A percentile compares a stretch with the other conserved stretches of the same genome.
phyloP scores from a whole-genome alignment of 2,329 filamentous ascomycete species.

The Trichophyton schoenleinii region DNA sequence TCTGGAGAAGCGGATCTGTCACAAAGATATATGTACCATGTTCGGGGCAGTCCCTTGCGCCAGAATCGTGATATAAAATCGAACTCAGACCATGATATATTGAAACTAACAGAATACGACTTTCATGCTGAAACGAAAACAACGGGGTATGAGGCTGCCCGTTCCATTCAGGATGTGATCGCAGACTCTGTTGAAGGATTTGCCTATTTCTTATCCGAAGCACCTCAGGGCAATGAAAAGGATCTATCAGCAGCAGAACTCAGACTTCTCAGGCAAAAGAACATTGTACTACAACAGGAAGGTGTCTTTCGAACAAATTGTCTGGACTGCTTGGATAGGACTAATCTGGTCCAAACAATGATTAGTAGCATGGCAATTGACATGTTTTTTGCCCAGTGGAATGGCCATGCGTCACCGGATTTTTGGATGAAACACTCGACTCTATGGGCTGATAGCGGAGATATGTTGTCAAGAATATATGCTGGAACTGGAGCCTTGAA shows the following conservation, averaged over 20 bases:
- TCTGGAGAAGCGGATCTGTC: slow-evolving; percentile 75
- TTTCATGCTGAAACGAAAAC: slow-evolving; percentile 91
- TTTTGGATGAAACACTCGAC: slow-evolving; percentile 88
- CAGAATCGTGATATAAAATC: slow-evolving; percentile 39
- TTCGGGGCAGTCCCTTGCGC: slow-evolving; percentile 61
- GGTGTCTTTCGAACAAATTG: slow-evolving; percentile 96
- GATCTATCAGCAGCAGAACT: not conserved
- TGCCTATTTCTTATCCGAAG: slow-evolving; percentile 79
- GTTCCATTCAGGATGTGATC: slow-evolving; percentile 66
- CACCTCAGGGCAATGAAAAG: slow-evolving; percentile 31
- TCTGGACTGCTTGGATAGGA: slow-evolving; percentile 87
- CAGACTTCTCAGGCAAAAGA: slow-evolving; percentile 20
- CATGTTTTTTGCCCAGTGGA: slow-evolving; percentile 62
- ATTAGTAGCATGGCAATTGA: slow-evolving; percentile 90
- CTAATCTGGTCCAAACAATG: slow-evolving; percentile 90
- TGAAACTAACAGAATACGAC: slow-evolving; percentile 80
- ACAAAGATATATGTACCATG: slow-evolving; percentile 63
- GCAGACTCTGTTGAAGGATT: slow-evolving; percentile 71
- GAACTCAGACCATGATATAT: slow-evolving; percentile 55
- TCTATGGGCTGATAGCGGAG: slow-evolving; percentile 94
- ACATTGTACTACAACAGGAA: slow-evolving; percentile 73
- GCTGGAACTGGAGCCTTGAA: slow-evolving; percentile 92
- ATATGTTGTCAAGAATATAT: slow-evolving; percentile 87
- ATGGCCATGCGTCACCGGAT: slow-evolving; percentile 57
- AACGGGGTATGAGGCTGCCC: slow-evolving; percentile 80